These are phyloP conservation scores for Desmodesmus armatus DNA, from an alignment of 139 green algal genomes.

Conservation along the genomic window DNA sequence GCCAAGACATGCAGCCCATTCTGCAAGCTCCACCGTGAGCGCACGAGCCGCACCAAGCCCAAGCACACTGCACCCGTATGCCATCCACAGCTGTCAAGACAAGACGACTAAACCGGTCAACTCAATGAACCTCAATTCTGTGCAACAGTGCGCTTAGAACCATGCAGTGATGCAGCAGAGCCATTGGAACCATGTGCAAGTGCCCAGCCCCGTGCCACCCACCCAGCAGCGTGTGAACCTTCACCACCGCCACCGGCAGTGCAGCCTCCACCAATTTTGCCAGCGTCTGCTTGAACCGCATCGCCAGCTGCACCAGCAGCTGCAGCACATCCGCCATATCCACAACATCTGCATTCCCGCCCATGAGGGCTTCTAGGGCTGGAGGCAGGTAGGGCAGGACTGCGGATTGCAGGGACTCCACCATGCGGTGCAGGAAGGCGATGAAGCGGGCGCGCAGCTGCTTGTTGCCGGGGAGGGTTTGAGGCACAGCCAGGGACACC, in stretches of 20 bases:
- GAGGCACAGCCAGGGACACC: slow-evolving; percentile 63
- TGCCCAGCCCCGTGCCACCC: not conserved
- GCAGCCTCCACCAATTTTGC: slow-evolving; percentile 62
- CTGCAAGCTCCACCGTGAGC: too few species aligned
- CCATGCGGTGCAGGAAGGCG: slow-evolving; percentile 86
- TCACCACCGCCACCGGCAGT: slow-evolving; percentile 63
- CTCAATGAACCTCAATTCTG: too few species aligned
- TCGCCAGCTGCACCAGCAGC: slow-evolving; percentile 81
- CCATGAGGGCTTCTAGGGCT: slow-evolving; percentile 63
- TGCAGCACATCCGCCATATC: slow-evolving; percentile 75
- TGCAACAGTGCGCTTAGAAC: too few species aligned
- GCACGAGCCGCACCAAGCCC: too few species aligned
- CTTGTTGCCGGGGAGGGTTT: slow-evolving; percentile 64
- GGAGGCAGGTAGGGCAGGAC: slow-evolving; percentile 71
- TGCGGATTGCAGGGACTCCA: slow-evolving; percentile 75
- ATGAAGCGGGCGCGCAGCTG: slow-evolving; percentile 81
- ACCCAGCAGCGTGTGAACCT: slow-evolving; percentile 70
- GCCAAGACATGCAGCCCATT: too few species aligned
- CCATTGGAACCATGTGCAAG: not conserved
- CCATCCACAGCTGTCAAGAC: too few species aligned
- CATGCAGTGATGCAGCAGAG: not conserved
- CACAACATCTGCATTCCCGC: slow-evolving; percentile 49
- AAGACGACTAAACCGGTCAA: too few species aligned
- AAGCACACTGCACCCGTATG: too few species aligned
- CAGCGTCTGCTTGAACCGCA: slow-evolving; percentile 70